Percentiles rank a stretch among this genome's conserved stretches.
These are phyloP conservation scores for Nakataea oryzae DNA, from an alignment of 2,329 filamentous ascomycete species.

Conservation along the genomic window DNA sequence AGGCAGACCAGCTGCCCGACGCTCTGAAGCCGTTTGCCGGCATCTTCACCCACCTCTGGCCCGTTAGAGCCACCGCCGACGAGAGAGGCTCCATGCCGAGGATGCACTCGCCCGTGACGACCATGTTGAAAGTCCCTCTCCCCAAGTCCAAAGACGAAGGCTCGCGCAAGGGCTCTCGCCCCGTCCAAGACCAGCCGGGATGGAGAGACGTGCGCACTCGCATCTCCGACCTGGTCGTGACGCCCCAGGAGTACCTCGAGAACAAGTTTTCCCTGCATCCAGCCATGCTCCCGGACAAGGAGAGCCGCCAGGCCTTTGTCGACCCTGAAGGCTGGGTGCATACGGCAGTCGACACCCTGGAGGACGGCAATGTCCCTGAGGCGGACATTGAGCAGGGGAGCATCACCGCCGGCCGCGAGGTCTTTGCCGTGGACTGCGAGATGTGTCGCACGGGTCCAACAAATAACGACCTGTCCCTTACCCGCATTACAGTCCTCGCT, in stretches of 20 bases:
- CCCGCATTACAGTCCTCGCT: constrained; percentile 74
- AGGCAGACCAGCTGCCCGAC: constrained; percentile 37
- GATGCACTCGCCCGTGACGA: constrained; percentile 78
- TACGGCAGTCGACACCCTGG: constrained; percentile 55
- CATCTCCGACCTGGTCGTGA: constrained; percentile 71
- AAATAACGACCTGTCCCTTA: constrained; percentile 61
- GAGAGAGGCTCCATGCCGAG: constrained; percentile 54
- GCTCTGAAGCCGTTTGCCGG: constrained; percentile 59
- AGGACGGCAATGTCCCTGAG: constrained; percentile 59
- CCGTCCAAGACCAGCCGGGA: constrained; percentile 50
- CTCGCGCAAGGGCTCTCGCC: constrained; percentile 43
- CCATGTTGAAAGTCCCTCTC: constrained; percentile 68
- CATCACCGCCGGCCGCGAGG: constrained; percentile 67
- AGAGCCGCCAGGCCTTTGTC: constrained; percentile 40
- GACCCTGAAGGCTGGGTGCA: constrained; percentile 72
- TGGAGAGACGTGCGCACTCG: constrained; percentile 69
- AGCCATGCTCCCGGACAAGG: constrained; percentile 52
- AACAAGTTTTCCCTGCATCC: constrained; percentile 83
- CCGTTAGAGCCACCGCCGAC: constrained; percentile 78
- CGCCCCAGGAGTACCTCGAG: constrained; percentile 62
- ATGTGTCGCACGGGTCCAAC: constrained; percentile 86
- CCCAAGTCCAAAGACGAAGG: constrained; percentile 62
- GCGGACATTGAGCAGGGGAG: constrained; percentile 68
- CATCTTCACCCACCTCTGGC: constrained; percentile 85
- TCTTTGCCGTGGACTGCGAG: constrained; percentile 86